These are phyloP conservation scores for Pseudocercospora musae DNA, from an alignment of 2,329 filamentous ascomycete species.

Conservation along the genomic window DNA sequence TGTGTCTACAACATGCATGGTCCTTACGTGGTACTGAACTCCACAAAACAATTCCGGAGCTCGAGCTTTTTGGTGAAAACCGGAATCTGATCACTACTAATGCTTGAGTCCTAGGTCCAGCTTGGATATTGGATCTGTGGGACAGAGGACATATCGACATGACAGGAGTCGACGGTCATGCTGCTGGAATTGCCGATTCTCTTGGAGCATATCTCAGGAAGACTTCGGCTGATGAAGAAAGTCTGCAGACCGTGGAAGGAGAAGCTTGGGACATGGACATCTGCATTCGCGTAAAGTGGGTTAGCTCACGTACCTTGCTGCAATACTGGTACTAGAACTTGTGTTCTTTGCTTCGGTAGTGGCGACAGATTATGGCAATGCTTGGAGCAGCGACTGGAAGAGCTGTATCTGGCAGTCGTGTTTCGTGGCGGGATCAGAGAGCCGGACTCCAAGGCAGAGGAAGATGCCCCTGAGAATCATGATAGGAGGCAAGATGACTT, in stretches of 20 bases:
- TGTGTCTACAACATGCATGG: neutral
- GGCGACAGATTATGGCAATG: neutral
- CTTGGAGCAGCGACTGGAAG: neutral
- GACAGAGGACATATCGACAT: neutral
- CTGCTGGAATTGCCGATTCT: neutral
- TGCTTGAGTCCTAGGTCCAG: neutral
- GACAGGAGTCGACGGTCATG: neutral
- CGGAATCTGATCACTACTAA: neutral
- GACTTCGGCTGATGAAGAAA: neutral
- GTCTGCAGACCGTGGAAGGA: neutral
- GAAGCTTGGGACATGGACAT: neutral
- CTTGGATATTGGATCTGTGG: neutral
- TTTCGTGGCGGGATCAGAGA: neutral
- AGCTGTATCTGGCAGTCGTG: neutral
- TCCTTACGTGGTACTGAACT: neutral
- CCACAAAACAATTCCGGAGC: neutral
- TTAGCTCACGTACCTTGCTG: neutral
- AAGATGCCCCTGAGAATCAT: no score
- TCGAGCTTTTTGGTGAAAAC: neutral
- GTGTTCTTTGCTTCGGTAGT: neutral
- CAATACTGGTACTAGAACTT: neutral
- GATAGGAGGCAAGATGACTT: neutral
- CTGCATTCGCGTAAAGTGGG: neutral
- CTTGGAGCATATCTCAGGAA: neutral
- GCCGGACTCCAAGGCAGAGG: neutral